phyloP scores from a whole-genome alignment of 2,329 filamentous ascomycete genomes.

The Elsinoe arachidis region DNA sequence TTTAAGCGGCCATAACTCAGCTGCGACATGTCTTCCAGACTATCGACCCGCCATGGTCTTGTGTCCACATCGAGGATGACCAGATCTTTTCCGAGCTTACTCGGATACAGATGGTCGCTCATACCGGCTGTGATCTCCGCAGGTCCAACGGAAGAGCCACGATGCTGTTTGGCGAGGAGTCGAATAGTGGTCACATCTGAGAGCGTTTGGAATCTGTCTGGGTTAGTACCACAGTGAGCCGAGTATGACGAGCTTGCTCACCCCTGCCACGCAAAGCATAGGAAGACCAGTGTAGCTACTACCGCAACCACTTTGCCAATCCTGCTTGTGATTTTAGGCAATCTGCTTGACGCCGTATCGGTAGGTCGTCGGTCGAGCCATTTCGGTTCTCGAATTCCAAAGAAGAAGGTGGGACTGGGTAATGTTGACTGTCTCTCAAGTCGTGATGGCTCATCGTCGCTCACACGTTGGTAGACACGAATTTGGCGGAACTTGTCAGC shows the following conservation, averaged over 20 bases:
- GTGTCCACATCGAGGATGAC: conserved; percentile 8
- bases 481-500: conserved; percentile 1
- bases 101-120: background rate
- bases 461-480: background rate
- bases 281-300: background rate
- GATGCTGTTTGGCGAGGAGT: background rate
- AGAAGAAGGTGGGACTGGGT: background rate
- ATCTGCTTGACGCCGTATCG: background rate
- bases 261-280: background rate
- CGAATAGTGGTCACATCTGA: background rate
- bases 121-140: background rate
- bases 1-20: conserved; percentile 18
- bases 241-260: background rate
- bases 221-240: background rate
- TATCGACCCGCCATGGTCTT: background rate
- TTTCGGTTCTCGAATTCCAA: background rate
- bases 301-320: background rate
- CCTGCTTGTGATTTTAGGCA: background rate
- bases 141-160: background rate
- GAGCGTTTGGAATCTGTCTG: background rate
- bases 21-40: background rate
- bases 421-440: background rate
- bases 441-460: background rate
- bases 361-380: background rate
- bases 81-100: background rate